Percentiles rank a stretch among this genome's conserved stretches.
These are phyloP conservation scores for Ogataea methanolica DNA, from an alignment of 805 yeast species.

Conservation along the genomic window DNA sequence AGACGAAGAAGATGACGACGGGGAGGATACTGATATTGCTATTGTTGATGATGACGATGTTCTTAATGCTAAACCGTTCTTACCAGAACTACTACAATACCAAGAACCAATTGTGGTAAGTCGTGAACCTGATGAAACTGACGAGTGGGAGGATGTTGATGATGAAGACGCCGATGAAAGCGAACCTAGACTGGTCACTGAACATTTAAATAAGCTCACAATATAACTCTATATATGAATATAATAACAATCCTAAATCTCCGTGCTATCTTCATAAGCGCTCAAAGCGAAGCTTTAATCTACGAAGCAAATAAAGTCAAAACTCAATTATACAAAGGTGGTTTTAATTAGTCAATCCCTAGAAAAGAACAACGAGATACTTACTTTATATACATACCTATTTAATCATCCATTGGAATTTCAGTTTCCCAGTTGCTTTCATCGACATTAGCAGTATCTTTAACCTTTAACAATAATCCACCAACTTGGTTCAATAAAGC, in stretches of 20 bases:
- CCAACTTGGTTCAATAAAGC: conserved; percentile 54
- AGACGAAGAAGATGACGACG: conserved; percentile 13
- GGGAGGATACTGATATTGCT: neutral
- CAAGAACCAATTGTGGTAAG: conserved; percentile 12
- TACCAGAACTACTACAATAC: conserved; percentile 30
- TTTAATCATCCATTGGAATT: conserved; percentile 33
- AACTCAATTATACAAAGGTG: too few relatives aligned
- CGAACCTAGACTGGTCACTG: neutral
- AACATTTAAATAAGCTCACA: neutral
- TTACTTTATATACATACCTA: neutral
- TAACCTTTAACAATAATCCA: conserved; percentile 42
- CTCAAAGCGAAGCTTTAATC: too few relatives aligned
- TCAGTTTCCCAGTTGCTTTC: conserved; percentile 51
- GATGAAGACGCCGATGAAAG: conserved; percentile 19
- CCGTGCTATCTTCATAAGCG: too few relatives aligned
- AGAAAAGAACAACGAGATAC: too few relatives aligned
- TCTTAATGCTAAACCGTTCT: conserved; percentile 40
- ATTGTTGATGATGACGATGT: conserved; percentile 15
- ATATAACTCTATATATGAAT: neutral
- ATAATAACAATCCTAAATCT: too few relatives aligned
- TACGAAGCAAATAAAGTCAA: neutral
- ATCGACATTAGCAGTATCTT: conserved; percentile 35
- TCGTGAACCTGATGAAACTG: conserved; percentile 24
- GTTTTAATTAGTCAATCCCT: too few relatives aligned
- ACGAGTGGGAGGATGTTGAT: conserved; percentile 25